These are phyloP conservation scores for Kingdonia uniflora DNA, from an alignment of 164 flowering plant species.

Conservation along the genomic window DNA sequence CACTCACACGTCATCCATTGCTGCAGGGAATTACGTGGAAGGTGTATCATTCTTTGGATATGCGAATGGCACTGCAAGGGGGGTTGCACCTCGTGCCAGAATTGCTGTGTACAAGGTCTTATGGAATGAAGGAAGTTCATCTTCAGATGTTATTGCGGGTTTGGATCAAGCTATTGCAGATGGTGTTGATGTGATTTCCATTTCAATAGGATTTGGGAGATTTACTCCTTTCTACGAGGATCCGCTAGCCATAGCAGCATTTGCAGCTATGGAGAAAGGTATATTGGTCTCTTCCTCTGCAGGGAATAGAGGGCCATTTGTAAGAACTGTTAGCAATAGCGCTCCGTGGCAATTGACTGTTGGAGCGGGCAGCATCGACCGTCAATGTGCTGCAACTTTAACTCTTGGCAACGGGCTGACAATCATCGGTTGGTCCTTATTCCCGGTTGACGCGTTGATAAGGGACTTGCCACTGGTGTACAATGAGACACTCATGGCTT, in stretches of 20 bases:
- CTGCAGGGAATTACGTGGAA: slow-evolving; percentile 9
- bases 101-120: slow-evolving; percentile 9
- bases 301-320: slow-evolving; percentile 14
- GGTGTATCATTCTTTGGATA: slow-evolving; percentile 7
- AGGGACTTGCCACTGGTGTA: background rate
- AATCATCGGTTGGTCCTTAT: slow-evolving; percentile 1
- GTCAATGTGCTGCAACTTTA: slow-evolving; percentile 5
- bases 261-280: slow-evolving; percentile 15
- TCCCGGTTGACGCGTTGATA: background rate
- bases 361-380: slow-evolving; percentile 15
- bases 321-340: background rate
- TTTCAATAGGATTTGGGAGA: slow-evolving; percentile 1
- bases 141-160: slow-evolving; percentile 8
- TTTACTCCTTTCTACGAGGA: too few relatives aligned
- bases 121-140: background rate
- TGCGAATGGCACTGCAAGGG: slow-evolving; percentile 8
- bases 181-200: slow-evolving; percentile 11
- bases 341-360: slow-evolving; percentile 18
- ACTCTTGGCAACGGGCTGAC: slow-evolving; percentile 6
- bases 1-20: slow-evolving; percentile 13
- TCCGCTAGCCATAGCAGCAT: background rate
- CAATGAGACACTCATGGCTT: background rate
- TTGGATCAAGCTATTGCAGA: slow-evolving; percentile 10
- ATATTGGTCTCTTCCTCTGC: slow-evolving; percentile 10
- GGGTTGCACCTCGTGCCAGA: slow-evolving; percentile 8